These are phyloP conservation scores for Rosa hybrid DNA, from an alignment of 331 rosid genomes.

Conservation along the genomic window DNA sequence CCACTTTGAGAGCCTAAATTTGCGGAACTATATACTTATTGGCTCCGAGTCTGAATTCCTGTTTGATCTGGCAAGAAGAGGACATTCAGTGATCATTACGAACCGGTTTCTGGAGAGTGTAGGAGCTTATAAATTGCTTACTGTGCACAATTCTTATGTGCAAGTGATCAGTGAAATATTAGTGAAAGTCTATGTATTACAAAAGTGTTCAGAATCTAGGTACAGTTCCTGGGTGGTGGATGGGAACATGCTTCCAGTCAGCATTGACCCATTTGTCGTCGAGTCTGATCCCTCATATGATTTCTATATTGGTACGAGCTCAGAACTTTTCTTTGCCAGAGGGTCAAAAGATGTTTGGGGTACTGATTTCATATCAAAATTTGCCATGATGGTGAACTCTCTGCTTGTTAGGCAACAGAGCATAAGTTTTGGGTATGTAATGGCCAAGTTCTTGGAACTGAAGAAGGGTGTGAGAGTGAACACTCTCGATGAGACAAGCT, in stretches of 20 bases:
- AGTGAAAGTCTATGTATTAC: slow-evolving; percentile 49
- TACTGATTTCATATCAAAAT: slow-evolving; percentile 34
- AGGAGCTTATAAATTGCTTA: slow-evolving; percentile 32
- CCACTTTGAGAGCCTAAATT: slow-evolving; percentile 71
- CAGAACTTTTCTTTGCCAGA: slow-evolving; percentile 50
- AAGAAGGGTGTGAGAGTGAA: slow-evolving; percentile 44
- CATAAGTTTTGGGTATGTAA: slow-evolving; percentile 41
- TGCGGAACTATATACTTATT: slow-evolving; percentile 54
- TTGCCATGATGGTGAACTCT: slow-evolving; percentile 40
- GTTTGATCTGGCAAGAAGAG: slow-evolving; percentile 75
- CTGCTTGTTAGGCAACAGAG: slow-evolving; percentile 33
- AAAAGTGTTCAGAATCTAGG: slow-evolving; percentile 53
- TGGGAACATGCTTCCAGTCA: slow-evolving; percentile 56
- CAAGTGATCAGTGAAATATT: slow-evolving; percentile 38
- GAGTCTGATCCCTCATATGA: slow-evolving; percentile 36
- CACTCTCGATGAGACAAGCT: slow-evolving; percentile 42
- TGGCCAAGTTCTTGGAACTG: slow-evolving; percentile 48
- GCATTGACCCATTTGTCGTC: slow-evolving; percentile 28
- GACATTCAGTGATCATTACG: slow-evolving; percentile 49
- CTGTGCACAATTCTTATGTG: slow-evolving; percentile 34
- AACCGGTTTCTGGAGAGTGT: slow-evolving; percentile 53
- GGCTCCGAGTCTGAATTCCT: slow-evolving; percentile 58
- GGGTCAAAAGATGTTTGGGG: slow-evolving; percentile 58
- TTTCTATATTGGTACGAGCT: slow-evolving; percentile 47
- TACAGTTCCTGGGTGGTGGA: slow-evolving; percentile 55